Conservation (phyloP, 768 basidiomycete genomes). For the Butyriboletus loyo region DNA sequence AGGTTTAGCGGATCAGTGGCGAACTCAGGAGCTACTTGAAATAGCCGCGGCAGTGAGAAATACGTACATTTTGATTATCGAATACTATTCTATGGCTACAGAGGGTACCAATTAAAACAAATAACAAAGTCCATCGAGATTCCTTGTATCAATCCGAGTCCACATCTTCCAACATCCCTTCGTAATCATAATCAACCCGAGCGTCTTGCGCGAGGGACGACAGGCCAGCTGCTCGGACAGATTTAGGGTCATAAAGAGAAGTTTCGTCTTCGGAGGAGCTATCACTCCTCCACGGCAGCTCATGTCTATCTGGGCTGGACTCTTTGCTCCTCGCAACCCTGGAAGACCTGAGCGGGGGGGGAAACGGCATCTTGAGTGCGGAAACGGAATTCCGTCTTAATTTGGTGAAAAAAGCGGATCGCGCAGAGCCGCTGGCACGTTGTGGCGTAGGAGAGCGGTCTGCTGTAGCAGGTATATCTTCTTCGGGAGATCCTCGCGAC, state of each 20-base stretch:
- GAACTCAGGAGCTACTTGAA: slow-evolving; percentile 17
- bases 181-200: slow-evolving; percentile 18
- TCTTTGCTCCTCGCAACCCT: slow-evolving; percentile 23
- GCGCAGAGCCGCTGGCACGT: slow-evolving; percentile 12
- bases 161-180: slow-evolving; percentile 14
- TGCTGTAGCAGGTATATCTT: slow-evolving; percentile 11
- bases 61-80: background rate
- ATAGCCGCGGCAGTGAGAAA: background rate
- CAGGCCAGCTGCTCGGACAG: slow-evolving; percentile 5
- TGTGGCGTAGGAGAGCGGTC: slow-evolving; percentile 3
- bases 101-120: background rate
- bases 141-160: slow-evolving; percentile 20
- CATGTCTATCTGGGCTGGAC: slow-evolving; percentile 30
- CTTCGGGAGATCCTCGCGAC: slow-evolving; percentile 22
- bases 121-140: background rate
- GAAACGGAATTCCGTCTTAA: slow-evolving; percentile 46
- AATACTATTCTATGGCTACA: slow-evolving; percentile 1
- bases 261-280: slow-evolving; percentile 51
- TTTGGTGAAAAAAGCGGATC: slow-evolving; percentile 39
- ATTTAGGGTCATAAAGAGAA: slow-evolving; percentile 13
- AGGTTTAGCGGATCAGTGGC: background rate
- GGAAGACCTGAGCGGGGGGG: slow-evolving; percentile 22
- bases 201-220: slow-evolving; percentile 4
- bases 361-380: slow-evolving; percentile 38
- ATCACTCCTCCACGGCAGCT: slow-evolving; percentile 55